Conservation (phyloP, 208 protist species). For the Acanthamoeba lenticulata region DNA sequence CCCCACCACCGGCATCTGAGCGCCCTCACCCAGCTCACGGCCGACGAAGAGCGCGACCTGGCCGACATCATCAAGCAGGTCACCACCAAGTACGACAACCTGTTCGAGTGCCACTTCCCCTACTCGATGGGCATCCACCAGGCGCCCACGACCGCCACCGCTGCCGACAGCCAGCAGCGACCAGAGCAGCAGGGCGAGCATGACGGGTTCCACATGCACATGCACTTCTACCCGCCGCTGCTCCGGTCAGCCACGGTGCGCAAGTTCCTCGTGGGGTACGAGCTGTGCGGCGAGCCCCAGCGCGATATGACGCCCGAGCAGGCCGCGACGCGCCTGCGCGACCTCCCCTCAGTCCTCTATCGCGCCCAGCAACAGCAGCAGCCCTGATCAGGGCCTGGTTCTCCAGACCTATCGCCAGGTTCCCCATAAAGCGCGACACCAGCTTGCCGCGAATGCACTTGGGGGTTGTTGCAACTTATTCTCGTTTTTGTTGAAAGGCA, state of each 20-base stretch:
- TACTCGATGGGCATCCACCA: conserved; percentile 83
- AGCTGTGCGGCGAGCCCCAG: conserved; percentile 75
- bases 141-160: conserved; percentile 64
- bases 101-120: conserved; percentile 79
- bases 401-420: no score
- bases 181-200: background rate
- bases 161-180: background rate
- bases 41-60: conserved; percentile 30
- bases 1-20: background rate
- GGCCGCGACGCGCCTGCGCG: conserved; percentile 67
- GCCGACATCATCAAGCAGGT: conserved; percentile 63
- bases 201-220: conserved; percentile 69
- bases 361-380: no score
- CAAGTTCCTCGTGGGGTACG: conserved; percentile 82
- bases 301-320: conserved; percentile 82
- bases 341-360: conserved; percentile 29
- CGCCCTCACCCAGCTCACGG: background rate
- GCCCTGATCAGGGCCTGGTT: no score
- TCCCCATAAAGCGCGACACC: no score
- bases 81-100: conserved; percentile 77
- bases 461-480: no score
- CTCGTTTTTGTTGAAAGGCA: no score
- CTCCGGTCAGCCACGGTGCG: conserved; percentile 78
- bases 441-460: no score
- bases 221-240: conserved; percentile 80